Percentiles rank a stretch among this genome's conserved stretches.
Evolutionary conservation across 2,329 filamentous ascomycete genomes (phyloP).

Genomic region (Coniochaeta sp.): DNA sequence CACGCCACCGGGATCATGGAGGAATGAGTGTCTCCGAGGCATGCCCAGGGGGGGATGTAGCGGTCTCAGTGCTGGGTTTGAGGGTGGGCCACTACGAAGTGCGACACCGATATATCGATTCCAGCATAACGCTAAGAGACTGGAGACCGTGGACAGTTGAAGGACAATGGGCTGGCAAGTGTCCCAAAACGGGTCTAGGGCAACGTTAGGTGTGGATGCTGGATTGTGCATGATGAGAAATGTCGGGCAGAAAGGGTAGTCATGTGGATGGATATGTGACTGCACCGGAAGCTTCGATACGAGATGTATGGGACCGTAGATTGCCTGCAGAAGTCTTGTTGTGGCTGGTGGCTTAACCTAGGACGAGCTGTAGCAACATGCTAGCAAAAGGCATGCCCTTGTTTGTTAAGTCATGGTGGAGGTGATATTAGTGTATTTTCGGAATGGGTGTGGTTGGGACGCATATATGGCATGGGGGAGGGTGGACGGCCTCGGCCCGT

Average conservation of each 20-base stretch:
- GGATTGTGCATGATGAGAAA: neutral
- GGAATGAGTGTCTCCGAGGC: neutral
- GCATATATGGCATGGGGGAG: constrained; percentile 3
- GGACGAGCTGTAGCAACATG: too few relatives aligned
- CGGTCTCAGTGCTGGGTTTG: neutral
- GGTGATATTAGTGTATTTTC: neutral
- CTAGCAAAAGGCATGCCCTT: neutral
- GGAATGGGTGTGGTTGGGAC: constrained; percentile 5
- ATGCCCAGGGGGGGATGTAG: neutral
- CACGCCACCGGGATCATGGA: neutral
- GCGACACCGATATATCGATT: neutral
- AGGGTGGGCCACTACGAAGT: neutral
- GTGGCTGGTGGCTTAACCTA: neutral
- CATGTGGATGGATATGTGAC: neutral
- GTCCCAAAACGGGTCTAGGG: neutral
- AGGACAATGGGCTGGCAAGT: neutral
- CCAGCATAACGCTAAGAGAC: neutral
- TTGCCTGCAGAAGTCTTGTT: neutral
- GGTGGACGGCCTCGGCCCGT: constrained; percentile 8
- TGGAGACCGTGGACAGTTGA: neutral
- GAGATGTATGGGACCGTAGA: neutral
- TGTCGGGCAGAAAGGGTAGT: neutral
- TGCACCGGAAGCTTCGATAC: neutral
- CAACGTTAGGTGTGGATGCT: neutral
- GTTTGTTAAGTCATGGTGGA: neutral